Base-by-base conservation (phyloP, 345 rosid genomes). In the Pistacia integerrima region DNA sequence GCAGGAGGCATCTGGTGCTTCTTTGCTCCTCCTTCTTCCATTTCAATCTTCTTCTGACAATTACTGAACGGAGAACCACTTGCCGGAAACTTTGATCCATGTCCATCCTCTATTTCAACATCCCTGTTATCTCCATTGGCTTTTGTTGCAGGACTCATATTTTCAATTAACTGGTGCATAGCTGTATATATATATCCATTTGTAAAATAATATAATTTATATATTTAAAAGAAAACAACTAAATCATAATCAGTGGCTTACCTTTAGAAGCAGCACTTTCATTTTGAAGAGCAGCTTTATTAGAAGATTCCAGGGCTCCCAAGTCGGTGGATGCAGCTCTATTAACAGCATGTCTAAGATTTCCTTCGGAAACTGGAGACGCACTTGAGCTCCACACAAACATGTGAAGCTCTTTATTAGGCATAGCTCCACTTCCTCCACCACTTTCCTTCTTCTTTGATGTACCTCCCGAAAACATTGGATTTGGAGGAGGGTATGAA, bases 311-410 rank as follows among this genome's bases (percentile, higher is more conserved):
- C 18, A 64, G 16, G 11, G 70, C 14, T 5, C 46, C 73, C 67
- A 57, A 71, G 5, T 80, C 80, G 30, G 74, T 35, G 35, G 77
- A 68, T 14, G 77, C 61, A 56, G 62, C 68, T 69, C 78, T 77
- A 48, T 68, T 73, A 49, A 68, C 62, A 30, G 55, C 72, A 55
- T 81, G 78, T 57, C 78, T 77, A 33, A 73, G 2, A 36, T 62
- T 67, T 0, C 75, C 77, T 65, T 82, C 85, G 0, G 87, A 85
- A 12, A 79, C 85, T 1, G 85, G 85, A 30, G 85, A 82, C 3
- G 80, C 73, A 55, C 80, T 79, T 1, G 87, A 85, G 75, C 85
- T 85, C 87, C 87, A 85, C 7, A 85, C 85, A 55, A 85, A 85
- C 87, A 85, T 85, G 64, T 85, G 85, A 5, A 79, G 82, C 78